Evolutionary conservation across 345 rosid genomes (phyloP), one percentile per base, ranked within the genome.

Genomic region (Eucalyptus paniculata): DNA sequence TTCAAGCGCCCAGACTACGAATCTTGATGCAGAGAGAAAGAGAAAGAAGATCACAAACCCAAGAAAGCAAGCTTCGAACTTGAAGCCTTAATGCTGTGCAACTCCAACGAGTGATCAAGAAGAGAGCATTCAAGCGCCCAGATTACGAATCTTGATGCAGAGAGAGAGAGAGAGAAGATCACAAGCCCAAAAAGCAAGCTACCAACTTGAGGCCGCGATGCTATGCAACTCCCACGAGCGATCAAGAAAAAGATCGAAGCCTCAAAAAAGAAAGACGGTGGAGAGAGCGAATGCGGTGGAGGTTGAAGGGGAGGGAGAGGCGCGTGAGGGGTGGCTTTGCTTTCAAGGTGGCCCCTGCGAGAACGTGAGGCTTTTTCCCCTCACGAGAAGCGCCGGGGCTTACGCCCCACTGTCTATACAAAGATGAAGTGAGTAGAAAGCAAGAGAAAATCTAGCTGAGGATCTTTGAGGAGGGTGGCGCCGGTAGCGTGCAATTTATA

Each of bases 111-210:
- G 82, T 18, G 82, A 72, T 34, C 82, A 32, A 67, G 80, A 53
- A 87, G 88, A 92, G 45, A 65, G 69, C 87, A 44, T 50, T 47
- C 60, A 32, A 89, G 49, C 58, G 90, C 92, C 94, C 92, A 91
- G 77, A 88, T 72, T 83, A 44, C 6, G 45, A 77, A 21, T 77
- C 83, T 21, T 37, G 28, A 77, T 10, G 47, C 45, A 53, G 34
- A 15, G 9, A 62, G 58, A 2, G 54, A 18, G 54, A 54, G 58
- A 26, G 87, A 26, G 87, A 45, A 26, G 54, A 8, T 86, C 12
- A 47, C 54, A 6, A 6, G 6, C 83, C 83, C 62, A 26, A 37
- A 77, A 37, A 19, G 83, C 83, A 21, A 77, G 83, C 83, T 77
- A 4, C 11, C 15, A 37, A 77, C 83, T 77, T 21, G 47, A 37